Evolutionary conservation across 768 basidiomycete species (phyloP).

Genomic region (Serendipita sp.): DNA sequence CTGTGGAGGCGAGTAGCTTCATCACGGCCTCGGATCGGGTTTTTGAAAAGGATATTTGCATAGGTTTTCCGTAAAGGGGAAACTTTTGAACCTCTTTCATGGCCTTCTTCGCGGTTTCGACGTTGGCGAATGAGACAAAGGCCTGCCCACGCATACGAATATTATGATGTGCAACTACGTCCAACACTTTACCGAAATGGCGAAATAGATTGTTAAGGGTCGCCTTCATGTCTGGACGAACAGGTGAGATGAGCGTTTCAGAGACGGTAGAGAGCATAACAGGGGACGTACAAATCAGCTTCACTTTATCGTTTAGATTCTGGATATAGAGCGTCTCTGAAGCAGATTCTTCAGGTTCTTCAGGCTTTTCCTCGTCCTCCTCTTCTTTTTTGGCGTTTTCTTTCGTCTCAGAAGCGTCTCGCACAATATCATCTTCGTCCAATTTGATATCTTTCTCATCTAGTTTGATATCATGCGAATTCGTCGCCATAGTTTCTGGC

Average conservation of each 20-base stretch:
- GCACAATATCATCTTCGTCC: conserved; percentile 6
- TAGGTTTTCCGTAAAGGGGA: conserved; percentile 90
- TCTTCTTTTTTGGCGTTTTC: no score
- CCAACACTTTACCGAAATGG: conserved; percentile 80
- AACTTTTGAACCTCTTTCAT: conserved; percentile 88
- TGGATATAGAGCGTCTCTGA: conserved; percentile 91
- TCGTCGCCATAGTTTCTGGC: not conserved
- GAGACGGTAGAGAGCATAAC: not conserved
- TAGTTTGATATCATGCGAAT: not conserved
- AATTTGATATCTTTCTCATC: not conserved
- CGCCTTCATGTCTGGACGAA: conserved; percentile 58
- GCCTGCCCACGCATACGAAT: conserved; percentile 97
- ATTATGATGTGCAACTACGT: conserved; percentile 91
- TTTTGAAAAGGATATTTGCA: conserved; percentile 93
- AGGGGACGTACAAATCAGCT: conserved; percentile 26
- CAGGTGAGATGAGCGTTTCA: conserved; percentile 6
- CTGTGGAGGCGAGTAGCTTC: conserved; percentile 43
- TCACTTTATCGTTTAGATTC: conserved; percentile 91
- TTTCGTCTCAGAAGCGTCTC: not conserved
- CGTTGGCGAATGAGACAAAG: conserved; percentile 78
- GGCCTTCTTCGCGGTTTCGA: conserved; percentile 73
- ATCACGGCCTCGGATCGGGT: conserved; percentile 85
- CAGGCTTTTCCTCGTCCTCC: not conserved
- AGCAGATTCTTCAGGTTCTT: conserved; percentile 17
- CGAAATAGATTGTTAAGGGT: conserved; percentile 82